Conservation (phyloP, 2,329 filamentous ascomycete species). For the Aureobasidium musti region DNA sequence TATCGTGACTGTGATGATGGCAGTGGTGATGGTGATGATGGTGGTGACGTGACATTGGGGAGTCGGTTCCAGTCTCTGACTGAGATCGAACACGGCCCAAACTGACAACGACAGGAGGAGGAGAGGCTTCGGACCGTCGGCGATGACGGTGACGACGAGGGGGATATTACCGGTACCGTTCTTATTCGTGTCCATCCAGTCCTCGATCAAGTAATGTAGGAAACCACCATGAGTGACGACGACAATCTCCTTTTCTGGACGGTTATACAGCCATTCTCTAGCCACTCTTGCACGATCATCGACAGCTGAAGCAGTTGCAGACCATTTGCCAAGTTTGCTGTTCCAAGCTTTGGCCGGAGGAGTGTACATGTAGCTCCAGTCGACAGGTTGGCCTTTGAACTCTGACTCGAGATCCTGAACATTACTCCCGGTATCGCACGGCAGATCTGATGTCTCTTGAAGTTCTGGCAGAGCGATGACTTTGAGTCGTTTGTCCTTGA, state of each 20-base stretch:
- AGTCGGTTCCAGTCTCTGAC: not conserved
- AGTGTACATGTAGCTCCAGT: constrained; percentile 59
- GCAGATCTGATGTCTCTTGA: constrained; percentile 74
- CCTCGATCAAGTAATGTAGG: constrained; percentile 80
- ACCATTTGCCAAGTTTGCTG: constrained; percentile 59
- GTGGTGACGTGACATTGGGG: not conserved
- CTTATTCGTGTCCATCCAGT: constrained; percentile 65
- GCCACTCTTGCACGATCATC: constrained; percentile 62
- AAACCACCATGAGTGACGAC: constrained; percentile 82
- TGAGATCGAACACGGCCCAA: not conserved
- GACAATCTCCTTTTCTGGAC: constrained; percentile 66
- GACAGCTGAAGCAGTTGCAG: constrained; percentile 55
- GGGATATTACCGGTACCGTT: constrained; percentile 37
- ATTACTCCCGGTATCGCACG: constrained; percentile 73
- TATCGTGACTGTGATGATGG: constrained; percentile 3
- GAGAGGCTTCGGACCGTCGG: constrained; percentile 6
- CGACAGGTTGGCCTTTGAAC: constrained; percentile 63
- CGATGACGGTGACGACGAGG: constrained; percentile 27
- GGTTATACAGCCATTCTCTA: constrained; percentile 57
- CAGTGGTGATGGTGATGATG: not conserved
- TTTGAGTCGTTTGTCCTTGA: constrained; percentile 51
- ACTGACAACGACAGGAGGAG: not conserved
- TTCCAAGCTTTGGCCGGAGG: constrained; percentile 64
- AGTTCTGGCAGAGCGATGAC: constrained; percentile 70
- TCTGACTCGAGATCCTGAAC: constrained; percentile 58